Percentiles rank a stretch among this genome's conserved stretches.
phyloP scores from a whole-genome alignment of 768 basidiomycete species.

The Udeniomyces megalosporus region DNA sequence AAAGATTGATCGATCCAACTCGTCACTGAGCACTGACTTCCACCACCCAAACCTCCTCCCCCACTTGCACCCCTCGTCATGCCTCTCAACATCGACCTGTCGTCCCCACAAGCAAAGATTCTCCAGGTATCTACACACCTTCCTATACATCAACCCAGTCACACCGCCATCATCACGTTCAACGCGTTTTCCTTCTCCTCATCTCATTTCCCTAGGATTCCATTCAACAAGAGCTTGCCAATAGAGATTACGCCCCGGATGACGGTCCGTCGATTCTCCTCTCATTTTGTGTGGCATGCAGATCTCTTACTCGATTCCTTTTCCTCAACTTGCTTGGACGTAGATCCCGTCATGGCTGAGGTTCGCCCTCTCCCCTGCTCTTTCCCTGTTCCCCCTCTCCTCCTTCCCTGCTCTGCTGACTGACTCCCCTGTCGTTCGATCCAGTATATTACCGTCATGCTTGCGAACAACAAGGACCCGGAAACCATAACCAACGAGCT shows the following conservation, averaged over 20 bases:
- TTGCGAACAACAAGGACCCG: conserved; percentile 72
- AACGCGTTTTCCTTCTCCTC: background rate
- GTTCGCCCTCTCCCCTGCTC: background rate
- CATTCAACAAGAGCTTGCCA: conserved; percentile 20
- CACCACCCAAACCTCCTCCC: background rate
- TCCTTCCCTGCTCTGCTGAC: background rate
- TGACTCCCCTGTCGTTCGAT: background rate
- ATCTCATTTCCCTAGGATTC: conserved; percentile 5
- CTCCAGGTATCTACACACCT: background rate
- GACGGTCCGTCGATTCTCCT: no score
- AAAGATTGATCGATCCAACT: no score
- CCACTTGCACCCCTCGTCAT: background rate
- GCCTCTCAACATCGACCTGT: background rate
- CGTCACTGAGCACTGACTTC: no score
- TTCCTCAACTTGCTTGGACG: background rate
- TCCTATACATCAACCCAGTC: background rate
- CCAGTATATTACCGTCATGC: conserved; percentile 82
- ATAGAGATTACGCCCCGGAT: conserved; percentile 8
- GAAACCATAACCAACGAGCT: conserved; percentile 79
- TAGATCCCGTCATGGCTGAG: conserved; percentile 70
- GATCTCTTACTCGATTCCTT: background rate
- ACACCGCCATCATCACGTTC: background rate
- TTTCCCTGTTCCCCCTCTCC: background rate
- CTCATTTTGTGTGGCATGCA: no score
- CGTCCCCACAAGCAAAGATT: background rate